Evolutionary conservation across 106 monocot species (phyloP), one percentile per base, ranked within the genome.

Genomic region (Dendrobium nobile): DNA sequence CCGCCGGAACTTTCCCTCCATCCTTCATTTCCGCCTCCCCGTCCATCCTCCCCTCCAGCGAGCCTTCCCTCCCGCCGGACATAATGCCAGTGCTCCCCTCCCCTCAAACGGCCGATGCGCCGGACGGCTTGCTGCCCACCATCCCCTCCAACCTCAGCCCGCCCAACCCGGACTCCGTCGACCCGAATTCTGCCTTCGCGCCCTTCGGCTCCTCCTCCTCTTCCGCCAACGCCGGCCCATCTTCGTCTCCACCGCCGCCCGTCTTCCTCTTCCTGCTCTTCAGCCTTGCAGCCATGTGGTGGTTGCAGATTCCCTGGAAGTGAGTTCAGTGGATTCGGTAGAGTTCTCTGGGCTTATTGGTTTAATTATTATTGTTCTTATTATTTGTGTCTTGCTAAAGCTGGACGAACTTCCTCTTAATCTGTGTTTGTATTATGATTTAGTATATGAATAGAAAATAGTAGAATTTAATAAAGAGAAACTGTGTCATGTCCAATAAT

Each of bases 91-190:
- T 33, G 51, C 67, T 89, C 72, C 89, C 89, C 31, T 77, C 89
- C 2, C 82, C 88, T 13, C 41, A 61, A 28, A 43, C 44, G 61
- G 67, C 5, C n/a, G 27, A 61, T 0, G 82, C 84, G 2, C 72
- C 85, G 33, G 73, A 74, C 2, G 47, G 68, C 54, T 33, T 61
- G 33, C 27, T 88, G 17, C 86, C 91, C 16, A 91, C 83, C 54
- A 88, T 88, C 47, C 86, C 88, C 0, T 84, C 91, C 2, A 91
- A 79, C 75, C 91, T 75, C 42, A 88, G 86, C 82, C 88, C 88
- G 8, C 88, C 88, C 5, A 83, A 88, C 77, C 91, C 91, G 9
- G 91, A 91, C 75, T 45, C 51, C 2, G 22, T 84, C 15, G 61
- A 77, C 47, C 88, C 88, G 24, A 65, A 87, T 54, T 86, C 82